Evolutionary conservation across 192 early-diverging fungal genomes (phyloP), one percentile per base, ranked within the genome.

Genomic region (Gamsiella multidivaricata): DNA sequence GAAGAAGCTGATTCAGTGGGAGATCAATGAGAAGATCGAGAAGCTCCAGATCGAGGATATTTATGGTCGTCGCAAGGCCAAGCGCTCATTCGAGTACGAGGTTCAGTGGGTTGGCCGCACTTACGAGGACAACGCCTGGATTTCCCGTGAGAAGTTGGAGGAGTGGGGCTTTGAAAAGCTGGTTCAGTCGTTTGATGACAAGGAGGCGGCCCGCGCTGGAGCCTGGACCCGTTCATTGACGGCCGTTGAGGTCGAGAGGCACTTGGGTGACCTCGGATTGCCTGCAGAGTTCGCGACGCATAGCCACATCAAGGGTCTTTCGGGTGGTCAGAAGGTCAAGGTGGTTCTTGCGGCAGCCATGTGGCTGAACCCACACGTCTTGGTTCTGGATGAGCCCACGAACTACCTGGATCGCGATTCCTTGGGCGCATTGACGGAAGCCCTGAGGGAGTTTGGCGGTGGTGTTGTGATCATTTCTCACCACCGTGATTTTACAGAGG

Each of bases 381-480:
- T 97, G 64, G 88, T 97, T 49, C 85, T 97, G 70, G 95, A 97
- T 70, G 94, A 95, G 83, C 95, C 95, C 59, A 97, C 91, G 43
- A 88, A 86, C 69, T 91, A 85, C 39, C 74, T 89, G 74, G 86
- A 89, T 74, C 88, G 85, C 55, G 88, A 89, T 55, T 86, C 88
- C 29, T 70, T 89, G 22, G 88, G 86, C 49, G 88, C 84, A 33
- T 83, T 94, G 70, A 91, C 91, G 49, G 83, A 82, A 70, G 92
- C 92, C 39, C 87, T 94, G 79, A 84, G 81, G 69, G 86, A 88
- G 54, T 94, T 86, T 68, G 90, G 89, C 61, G 93, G 93, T 64
- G 93, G 90, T 86, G 91, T 94, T 50, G 86, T 94, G 32, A 90
- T 94, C 70, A 91, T 93, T 82, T 91, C 93, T 64, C 91, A 94